Evolutionary conservation across 2,329 filamentous ascomycete genomes (phyloP), one percentile per base, ranked within the genome.

Genomic region (Aspergillus udagawae): DNA sequence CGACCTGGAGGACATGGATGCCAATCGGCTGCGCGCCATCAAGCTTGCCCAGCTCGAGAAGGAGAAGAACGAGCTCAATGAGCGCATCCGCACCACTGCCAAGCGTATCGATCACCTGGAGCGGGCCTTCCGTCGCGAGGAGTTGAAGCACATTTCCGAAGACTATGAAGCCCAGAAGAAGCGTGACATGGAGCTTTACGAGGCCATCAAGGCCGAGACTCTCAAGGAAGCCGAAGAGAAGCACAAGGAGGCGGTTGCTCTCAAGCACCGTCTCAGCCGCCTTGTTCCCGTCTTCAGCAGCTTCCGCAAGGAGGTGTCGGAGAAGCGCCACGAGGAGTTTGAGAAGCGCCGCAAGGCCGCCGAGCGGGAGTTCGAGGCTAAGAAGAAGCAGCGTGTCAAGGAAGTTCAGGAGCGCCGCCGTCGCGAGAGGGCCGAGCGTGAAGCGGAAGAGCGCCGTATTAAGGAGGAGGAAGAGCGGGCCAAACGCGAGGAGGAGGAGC

Each of bases 81-180:
- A 97, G 78, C 91, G 90, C 73, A 85, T 97, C 53, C 88, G 92
- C 68, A 86, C 96, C 67, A 95, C 92, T 59, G 91, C 89, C 74
- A 97, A 97, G 85, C 89, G 94, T 63, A 90, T 97, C 68, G 94
- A 99, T 72, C 93, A 99, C 78, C 80, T 99, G 67, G 94, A 99
- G 81, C 90, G 94, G 80, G 94, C 94, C 41, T 95, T 95, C 84
- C 88, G 94, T 69, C 91, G 93, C 75, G 94, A 97, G 79, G 94
- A 99, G 77, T 79, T 88, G 70, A 96, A 97, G 85, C 93, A 97
- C 77, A 80, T 97, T 58, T 81, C 86, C 57, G 86, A 87, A 52
- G 94, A 99, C 70, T 96, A 95, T 71, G 88, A 90, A 63, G 82
- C 80, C 67, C 94, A 99, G 78, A 87, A 88, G 72, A 85, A 92